A percentile compares a stretch with the other conserved stretches of the same genome.
Conservation (phyloP, 441 rosid genomes). For the Lepidium campestre region DNA sequence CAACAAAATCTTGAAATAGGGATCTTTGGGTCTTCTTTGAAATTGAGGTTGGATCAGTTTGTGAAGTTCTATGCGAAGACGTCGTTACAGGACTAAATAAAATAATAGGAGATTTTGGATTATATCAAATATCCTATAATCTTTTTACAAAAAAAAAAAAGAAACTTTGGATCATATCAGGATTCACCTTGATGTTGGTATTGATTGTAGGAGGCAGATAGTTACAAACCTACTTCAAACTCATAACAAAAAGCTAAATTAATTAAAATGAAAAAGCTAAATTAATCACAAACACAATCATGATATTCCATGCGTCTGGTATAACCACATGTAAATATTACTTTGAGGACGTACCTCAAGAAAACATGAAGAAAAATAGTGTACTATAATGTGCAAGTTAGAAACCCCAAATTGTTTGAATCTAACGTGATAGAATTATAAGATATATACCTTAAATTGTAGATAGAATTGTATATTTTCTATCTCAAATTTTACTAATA, state of each 20-base stretch:
- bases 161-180: neutral
- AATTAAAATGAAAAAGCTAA: no score
- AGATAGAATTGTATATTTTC: no score
- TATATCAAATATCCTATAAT: neutral
- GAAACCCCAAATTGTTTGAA: neutral
- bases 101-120: neutral
- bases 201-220: conserved; percentile 74
- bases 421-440: neutral
- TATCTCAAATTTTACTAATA: no score
- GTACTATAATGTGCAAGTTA: neutral
- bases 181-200: conserved; percentile 84
- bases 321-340: conserved; percentile 78
- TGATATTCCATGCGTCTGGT: conserved; percentile 81
- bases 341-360: conserved; percentile 85
- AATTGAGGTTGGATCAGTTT: no score
- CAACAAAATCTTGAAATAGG: no score
- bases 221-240: conserved; percentile 65
- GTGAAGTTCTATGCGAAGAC: no score
- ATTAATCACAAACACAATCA: no score
- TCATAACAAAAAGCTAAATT: neutral
- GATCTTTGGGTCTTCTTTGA: no score
- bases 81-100: no score
- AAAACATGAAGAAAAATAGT: conserved; percentile 1
- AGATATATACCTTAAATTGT: conserved; percentile 67
- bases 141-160: neutral